phyloP scores from a whole-genome alignment of 495 filamentous ascomycete species.

The Annulohypoxylon stygium region DNA sequence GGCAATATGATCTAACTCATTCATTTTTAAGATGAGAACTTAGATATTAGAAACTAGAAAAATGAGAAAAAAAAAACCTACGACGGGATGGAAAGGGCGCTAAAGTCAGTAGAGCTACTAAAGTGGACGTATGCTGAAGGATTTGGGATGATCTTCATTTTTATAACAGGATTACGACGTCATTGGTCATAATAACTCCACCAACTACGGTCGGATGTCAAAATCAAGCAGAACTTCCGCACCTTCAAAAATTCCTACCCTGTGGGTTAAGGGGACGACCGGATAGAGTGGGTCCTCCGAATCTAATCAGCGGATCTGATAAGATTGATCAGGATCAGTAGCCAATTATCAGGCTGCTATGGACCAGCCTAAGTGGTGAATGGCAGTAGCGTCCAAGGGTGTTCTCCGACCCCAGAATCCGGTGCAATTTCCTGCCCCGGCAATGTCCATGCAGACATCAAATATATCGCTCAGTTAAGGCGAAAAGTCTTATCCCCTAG shows the following conservation, averaged over 20 bases:
- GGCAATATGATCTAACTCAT: too few relatives aligned
- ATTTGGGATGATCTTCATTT: slow-evolving; percentile 1
- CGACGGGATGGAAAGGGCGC: not conserved
- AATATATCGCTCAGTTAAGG: not conserved
- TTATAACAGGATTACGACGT: not conserved
- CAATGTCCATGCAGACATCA: not conserved
- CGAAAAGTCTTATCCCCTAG: not conserved
- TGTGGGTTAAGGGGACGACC: not conserved
- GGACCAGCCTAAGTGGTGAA: not conserved
- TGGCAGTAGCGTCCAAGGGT: not conserved
- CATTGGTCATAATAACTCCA: not conserved
- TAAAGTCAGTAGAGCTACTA: slow-evolving; percentile 2
- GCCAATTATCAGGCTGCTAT: slow-evolving; percentile 5
- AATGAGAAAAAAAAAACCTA: not conserved
- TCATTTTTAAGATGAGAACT: not conserved
- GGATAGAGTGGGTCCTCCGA: not conserved
- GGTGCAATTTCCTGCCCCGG: not conserved
- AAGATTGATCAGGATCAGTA: slow-evolving; percentile 31
- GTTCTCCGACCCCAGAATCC: not conserved
- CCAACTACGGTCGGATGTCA: not conserved
- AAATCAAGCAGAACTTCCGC: slow-evolving; percentile 4
- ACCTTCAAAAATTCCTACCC: not conserved
- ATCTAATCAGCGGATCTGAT: slow-evolving; percentile 44
- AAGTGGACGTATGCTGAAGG: not conserved
- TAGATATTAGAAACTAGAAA: too few relatives aligned